Evolutionary conservation across 2,329 filamentous ascomycete genomes (phyloP).

Genomic region (Ceratocystis albifundus): DNA sequence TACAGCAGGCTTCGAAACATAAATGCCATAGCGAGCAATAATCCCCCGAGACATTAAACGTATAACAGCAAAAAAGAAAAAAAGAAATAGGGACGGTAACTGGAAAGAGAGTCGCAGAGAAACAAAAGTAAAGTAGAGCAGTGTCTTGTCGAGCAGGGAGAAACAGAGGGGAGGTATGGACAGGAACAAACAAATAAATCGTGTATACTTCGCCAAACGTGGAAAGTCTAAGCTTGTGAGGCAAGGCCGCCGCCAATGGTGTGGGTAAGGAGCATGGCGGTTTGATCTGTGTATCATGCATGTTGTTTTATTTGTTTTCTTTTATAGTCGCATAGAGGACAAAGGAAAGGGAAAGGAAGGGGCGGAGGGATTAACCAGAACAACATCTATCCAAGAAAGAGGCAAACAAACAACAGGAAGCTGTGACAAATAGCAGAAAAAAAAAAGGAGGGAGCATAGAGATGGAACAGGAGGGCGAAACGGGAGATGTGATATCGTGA

Average conservation of each 20-base stretch:
- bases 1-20: conserved; percentile 2
- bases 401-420: not conserved
- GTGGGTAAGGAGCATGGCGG: not conserved
- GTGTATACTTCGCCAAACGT: not conserved
- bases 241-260: not conserved
- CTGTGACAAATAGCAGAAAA: not conserved
- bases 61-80: not conserved
- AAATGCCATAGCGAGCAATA: conserved; percentile 1
- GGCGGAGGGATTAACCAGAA: not conserved
- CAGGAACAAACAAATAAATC: not conserved
- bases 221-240: not conserved
- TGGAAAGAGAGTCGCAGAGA: not conserved
- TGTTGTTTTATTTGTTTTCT: not conserved
- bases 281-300: not conserved
- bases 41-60: not conserved
- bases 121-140: not conserved
- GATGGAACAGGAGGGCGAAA: not conserved
- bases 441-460: not conserved
- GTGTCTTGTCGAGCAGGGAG: not conserved
- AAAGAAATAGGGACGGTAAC: not conserved
- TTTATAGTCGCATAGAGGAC: not conserved
- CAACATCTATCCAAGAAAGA: conserved; percentile 1
- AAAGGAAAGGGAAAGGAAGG: too few relatives aligned
- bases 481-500: not conserved
- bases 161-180: not conserved